Evolutionary conservation across 2,329 filamentous ascomycete species (phyloP), one percentile per base, ranked within the genome.

Genomic region (Colletotrichum lupini): DNA sequence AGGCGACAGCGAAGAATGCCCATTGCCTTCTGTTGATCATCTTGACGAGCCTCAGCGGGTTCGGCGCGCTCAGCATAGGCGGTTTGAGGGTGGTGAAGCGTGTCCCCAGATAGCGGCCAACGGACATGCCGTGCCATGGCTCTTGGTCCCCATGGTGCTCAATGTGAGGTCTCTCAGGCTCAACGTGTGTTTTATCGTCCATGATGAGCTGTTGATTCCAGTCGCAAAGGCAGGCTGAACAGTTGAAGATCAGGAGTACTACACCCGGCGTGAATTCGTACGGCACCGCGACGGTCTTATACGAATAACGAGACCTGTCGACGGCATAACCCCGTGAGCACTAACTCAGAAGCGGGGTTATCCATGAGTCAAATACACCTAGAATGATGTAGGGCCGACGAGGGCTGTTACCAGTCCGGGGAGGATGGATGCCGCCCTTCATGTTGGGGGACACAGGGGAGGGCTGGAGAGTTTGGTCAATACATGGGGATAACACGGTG

Each of bases 1-100:
- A 90, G 1, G 87, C 87, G 65, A 90, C 82, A 11, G 81, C 77
- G 78, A 91, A 91, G 72, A 90, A 90, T 0, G 85, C 82, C 88
- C 88, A 90, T 57, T 90, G 87, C 49, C 83, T 84, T 37, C 80
- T 79, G 69, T 81, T 86, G 67, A 90, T 80, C 84, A 86, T 86
- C 35, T 82, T 80, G 19, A 91, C 52, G 28, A 89, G 79, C 32
- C 78, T 82, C 74, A 89, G 81, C 0, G 89, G 89, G 75, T 90
- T 92, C 61, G 85, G 85, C 30, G 88, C 81, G 65, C 86, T 85
- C 57, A 84, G 79, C 85, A 91, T 88, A 2, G 87, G 87, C 49
- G 90, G 90, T 80, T 87, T 90, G 66, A 92, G 85, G 19, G 87
- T 85, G 12, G 85, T 83, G 76, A 92, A 74, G 67, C 90, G 88